Evolutionary conservation across 1,284 basidiomycete species (phyloP), one percentile per base, ranked within the genome.

Genomic region (Ustilago nuda): DNA sequence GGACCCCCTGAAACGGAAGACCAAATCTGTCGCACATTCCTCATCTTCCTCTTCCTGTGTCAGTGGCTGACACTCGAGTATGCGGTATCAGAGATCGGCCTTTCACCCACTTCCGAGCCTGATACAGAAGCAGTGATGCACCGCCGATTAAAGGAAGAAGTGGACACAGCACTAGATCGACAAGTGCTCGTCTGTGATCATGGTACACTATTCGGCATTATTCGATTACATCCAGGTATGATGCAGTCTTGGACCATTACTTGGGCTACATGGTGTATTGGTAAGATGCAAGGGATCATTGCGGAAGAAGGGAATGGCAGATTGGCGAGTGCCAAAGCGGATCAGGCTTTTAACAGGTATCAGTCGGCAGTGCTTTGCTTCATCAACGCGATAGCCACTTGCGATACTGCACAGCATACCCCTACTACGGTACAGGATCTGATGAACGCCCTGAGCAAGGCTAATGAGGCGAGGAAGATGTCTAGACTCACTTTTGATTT

Each of bases 201-300:
- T 35, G 71, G 65, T 1, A 64, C 71, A 41, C 54, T 73, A 39
- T 73, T 64, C 23, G 71, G 71, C 50, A 62, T 73, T 50, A 56
- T 73, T 37, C 65, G 71, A 1, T 53, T 73, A 48, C 65, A 73
- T 52, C 71, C 71, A 5, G 58, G 48, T 27, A 61, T 73, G 65
- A 73, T 73, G 71, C 65, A 73, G 53, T 73, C 71, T 17, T 73
- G 71, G 71, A 45, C 71, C 9, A 54, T 68, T 41, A 65, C 65
- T 2, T 73, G 71, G 66, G 63, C 59, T 12, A 57, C 37, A 41
- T 73, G 71, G 71, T 53, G 56, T 41, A 39, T 73, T 33, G 32
- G 61, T 15, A 52, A 43, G 46, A 67, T 73, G 71, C 48, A 61
- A 27, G n/a, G 32, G 7, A 64, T 65, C 51, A 32, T 64, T 27